Base-by-base conservation (phyloP, 2,329 filamentous ascomycete species). In the Ramularia endophylla region DNA sequence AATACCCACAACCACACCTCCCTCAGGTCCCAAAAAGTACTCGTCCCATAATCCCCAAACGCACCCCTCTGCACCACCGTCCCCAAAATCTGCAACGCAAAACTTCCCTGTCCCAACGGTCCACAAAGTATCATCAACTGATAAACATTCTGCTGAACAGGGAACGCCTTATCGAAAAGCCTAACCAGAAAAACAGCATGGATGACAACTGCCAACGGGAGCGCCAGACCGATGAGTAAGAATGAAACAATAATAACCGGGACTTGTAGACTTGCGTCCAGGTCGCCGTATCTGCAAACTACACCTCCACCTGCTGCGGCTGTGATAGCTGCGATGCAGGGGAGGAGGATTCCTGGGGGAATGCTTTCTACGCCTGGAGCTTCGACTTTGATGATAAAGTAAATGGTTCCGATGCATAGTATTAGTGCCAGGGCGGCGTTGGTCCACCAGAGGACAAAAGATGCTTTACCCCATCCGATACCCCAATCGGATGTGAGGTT, bases 41-140 rank as follows among this genome's bases (percentile, higher is more conserved):
- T n/a, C n/a, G n/a, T n/a, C n/a, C n/a, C 31, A 11, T 43, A 40
- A 12, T 35, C n/a, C 8, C 33, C 43, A 30, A 41, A 46, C 4
- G 46, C 46, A 5, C 40, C 38, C 12, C 44, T 19, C 30, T 50
- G 31, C 11, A 49, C 43, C 13, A 36, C 36, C 5, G 20, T 17
- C 5, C 46, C 48, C 18, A 51, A 29, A 16, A 44, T 44, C 34
- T 38, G 34, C 18, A 51, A n/a, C 7, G 46, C 48, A 40, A 51
- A 51, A 12, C 42, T 38, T 1, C 40, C 46, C 32, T 51, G 48
- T 3, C 48, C 48, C 9, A 40, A 38, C 11, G 48, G 48, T 11
- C 48, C 48, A 30, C 42, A 48, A 4, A 48, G 25, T 15, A 51
- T 48, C 48, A 51, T 48, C n/a, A 48, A 11, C 30, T 46, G 42